Evolutionary conservation across 169 alveolate species (phyloP).

Genomic region (Eimeria praecox): DNA sequence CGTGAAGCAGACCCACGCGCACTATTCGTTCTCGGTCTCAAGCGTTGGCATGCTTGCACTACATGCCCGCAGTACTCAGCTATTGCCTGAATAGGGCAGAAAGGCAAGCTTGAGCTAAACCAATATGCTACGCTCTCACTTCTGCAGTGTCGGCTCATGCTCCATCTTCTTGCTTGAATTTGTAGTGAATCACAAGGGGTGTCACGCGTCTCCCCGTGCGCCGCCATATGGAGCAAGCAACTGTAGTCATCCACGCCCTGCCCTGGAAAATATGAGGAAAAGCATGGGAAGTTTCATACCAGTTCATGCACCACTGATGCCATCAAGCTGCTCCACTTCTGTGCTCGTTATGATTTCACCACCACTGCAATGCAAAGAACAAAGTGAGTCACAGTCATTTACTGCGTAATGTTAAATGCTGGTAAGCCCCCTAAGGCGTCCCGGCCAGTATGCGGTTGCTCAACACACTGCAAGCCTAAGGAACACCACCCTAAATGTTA

Average conservation of each 20-base stretch:
- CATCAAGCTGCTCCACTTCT: background rate
- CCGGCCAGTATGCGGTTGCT: background rate
- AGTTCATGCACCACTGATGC: background rate
- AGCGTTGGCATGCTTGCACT: background rate
- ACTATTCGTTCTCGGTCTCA: background rate
- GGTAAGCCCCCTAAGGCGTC: background rate
- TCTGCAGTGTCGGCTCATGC: too few species aligned
- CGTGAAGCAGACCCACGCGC: background rate
- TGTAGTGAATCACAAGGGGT: background rate
- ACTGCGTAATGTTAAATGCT: background rate
- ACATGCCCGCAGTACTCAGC: background rate
- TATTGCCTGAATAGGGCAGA: background rate
- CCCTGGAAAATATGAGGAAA: background rate
- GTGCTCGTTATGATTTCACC: background rate
- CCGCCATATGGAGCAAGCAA: background rate
- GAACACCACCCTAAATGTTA: background rate
- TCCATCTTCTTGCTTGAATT: background rate
- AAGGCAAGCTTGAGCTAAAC: background rate
- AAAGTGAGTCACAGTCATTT: background rate
- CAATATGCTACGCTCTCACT: too few species aligned
- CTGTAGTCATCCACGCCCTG: background rate
- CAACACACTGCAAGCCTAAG: background rate
- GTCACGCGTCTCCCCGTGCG: background rate
- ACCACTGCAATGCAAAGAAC: background rate
- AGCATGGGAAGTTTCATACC: background rate